Evolutionary conservation across 2,329 filamentous ascomycete species (phyloP).

Genomic region (Diplodia corticola): DNA sequence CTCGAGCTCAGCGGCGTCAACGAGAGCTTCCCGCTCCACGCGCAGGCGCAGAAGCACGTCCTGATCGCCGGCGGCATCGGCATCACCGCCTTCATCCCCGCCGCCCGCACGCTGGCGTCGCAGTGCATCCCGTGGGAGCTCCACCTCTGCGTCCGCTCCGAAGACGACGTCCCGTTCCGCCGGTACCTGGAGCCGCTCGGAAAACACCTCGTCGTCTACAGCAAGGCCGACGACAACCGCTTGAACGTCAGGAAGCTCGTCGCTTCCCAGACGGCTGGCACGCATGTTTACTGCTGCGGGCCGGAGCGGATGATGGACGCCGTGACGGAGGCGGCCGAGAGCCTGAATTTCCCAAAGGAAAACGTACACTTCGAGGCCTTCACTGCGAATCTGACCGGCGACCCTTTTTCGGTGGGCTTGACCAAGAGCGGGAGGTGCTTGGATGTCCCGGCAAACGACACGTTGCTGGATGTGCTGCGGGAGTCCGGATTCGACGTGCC

Average conservation of each 20-base stretch:
- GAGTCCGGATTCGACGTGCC: slow-evolving; percentile 47
- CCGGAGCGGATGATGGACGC: slow-evolving; percentile 59
- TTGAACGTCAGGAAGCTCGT: slow-evolving; percentile 56
- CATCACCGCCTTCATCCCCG: slow-evolving; percentile 63
- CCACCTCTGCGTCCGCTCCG: slow-evolving; percentile 60
- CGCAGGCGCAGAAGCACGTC: slow-evolving; percentile 58
- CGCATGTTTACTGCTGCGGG: slow-evolving; percentile 63
- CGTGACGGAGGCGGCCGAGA: slow-evolving; percentile 45
- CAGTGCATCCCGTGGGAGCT: slow-evolving; percentile 48
- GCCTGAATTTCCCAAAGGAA: slow-evolving; percentile 47
- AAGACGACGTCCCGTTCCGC: slow-evolving; percentile 57
- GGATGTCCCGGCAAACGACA: slow-evolving; percentile 45
- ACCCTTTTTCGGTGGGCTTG: slow-evolving; percentile 61
- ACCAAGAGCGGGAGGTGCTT: slow-evolving; percentile 47
- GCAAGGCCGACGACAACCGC: slow-evolving; percentile 51
- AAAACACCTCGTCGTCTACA: slow-evolving; percentile 53
- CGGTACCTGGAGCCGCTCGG: slow-evolving; percentile 48
- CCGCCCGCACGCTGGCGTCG: slow-evolving; percentile 43
- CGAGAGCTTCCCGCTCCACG: slow-evolving; percentile 48
- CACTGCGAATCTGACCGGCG: slow-evolving; percentile 53
- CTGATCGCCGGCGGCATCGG: slow-evolving; percentile 67
- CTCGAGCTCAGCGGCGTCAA: slow-evolving; percentile 56
- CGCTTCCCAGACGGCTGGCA: slow-evolving; percentile 51
- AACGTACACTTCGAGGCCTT: slow-evolving; percentile 65
- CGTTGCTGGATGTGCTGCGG: slow-evolving; percentile 45